Base-by-base conservation (phyloP, 805 yeast genomes). In the Blastobotrys muscicola region DNA sequence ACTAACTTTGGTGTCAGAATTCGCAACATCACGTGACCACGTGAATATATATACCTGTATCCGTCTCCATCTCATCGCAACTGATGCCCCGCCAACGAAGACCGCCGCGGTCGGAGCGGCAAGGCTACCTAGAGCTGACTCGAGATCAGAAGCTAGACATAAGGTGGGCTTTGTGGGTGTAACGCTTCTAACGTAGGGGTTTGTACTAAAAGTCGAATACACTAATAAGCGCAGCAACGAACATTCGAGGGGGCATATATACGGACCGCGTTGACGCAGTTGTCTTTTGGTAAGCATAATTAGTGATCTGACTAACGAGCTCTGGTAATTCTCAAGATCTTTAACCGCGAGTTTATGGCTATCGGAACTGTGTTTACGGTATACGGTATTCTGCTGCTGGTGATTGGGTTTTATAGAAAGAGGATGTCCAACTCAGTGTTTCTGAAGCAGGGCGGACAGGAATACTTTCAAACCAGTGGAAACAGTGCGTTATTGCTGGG, bases 201-300 rank as follows among this genome's bases (percentile, higher is more conserved):
- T 14, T 14, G 36, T 11, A 33, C n/a, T 4, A 9, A 33, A 11
- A 37, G n/a, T 6, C 32, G 29, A 14, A 23, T 9, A 10, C 11
- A 26, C 23, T 20, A 8, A 29, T 12, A 38, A 29, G 23, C 90
- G 0, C 82, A 81, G 52, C 92, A 84, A 60, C 61, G 94, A 45
- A 84, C 94, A 0, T 84, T 82, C 54, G 92, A 84, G 56, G 94
- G 94, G 0, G 89, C 94, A 1, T 84, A 85, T 55, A 68, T 81
- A 20, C 62, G 94, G 42, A 76, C 89, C 0, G 82, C 89, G 14
- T 63, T 85, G 29, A 80, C 84, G 14, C 72, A 80, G 42, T 60
- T 85, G 26, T 72, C 86, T 8, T 80, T 85, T 53, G 70, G 68
- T 43, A 50, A 11, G 59, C 43, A 15, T 10, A 11, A 3, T 9